A percentile compares a stretch with the other conserved stretches of the same genome.
Evolutionary conservation across 345 rosid species (phyloP).

Genomic region (Citrus sp.): DNA sequence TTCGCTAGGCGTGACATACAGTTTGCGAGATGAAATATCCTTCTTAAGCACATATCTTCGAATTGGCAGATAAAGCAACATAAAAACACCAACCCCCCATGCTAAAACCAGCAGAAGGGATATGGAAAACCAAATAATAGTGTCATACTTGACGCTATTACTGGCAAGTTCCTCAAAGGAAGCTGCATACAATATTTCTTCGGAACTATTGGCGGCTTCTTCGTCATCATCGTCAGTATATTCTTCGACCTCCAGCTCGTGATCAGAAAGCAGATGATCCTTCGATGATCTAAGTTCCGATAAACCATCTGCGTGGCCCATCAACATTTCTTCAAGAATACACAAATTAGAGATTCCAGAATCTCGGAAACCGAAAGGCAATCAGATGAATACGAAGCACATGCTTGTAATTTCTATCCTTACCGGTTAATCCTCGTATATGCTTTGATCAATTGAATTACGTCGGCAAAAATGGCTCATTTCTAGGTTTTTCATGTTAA

Average conservation of each 20-base stretch:
- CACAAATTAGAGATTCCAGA: background rate
- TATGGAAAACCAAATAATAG: constrained; percentile 63
- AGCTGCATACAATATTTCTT: constrained; percentile 47
- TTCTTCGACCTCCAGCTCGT: constrained; percentile 38
- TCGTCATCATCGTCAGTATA: constrained; percentile 31
- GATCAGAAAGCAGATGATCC: constrained; percentile 35
- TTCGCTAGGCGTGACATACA: constrained; percentile 54
- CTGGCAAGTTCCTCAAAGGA: constrained; percentile 58
- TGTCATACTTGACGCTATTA: constrained; percentile 47
- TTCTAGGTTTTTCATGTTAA: constrained; percentile 10
- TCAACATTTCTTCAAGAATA: constrained; percentile 36
- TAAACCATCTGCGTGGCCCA: constrained; percentile 47
- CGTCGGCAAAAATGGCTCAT: background rate
- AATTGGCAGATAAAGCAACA: constrained; percentile 65
- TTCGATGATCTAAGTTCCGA: constrained; percentile 43
- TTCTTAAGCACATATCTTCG: constrained; percentile 53
- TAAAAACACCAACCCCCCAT: constrained; percentile 69
- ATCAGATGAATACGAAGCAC: background rate
- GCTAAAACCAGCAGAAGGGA: constrained; percentile 68
- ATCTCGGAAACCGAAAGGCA: background rate
- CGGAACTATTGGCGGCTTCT: constrained; percentile 27
- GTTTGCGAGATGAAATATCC: constrained; percentile 63
- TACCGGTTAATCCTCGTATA: constrained; percentile 1
- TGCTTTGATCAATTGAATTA: background rate
- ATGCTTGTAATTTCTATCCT: background rate